Evolutionary conservation across 805 yeast species (phyloP), one percentile per base, ranked within the genome.

Genomic region (Candida ortonii): DNA sequence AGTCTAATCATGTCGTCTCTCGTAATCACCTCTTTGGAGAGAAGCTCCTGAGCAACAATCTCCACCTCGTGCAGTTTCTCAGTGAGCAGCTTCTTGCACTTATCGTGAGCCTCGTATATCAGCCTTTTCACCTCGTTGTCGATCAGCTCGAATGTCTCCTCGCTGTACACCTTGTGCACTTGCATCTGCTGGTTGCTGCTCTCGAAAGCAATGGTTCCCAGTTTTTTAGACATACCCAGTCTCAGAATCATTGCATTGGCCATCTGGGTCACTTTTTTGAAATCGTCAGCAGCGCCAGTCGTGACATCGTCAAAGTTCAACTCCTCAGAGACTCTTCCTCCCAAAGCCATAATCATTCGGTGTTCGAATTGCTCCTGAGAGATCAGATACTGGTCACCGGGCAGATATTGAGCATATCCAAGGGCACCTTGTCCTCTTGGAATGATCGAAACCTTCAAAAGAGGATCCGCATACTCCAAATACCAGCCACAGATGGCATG

Each of bases 401-500:
- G 98, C 45, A 94, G 71, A 56, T 90, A 94, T 59, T 93, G 96
- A 2, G 98, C 98, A 59, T 94, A 93, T 15, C 99, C 99, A 34
- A 93, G 70, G 3, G 97, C 96, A 45, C 95, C 96, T 62, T 84
- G 93, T 11, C 97, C 97, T 52, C 97, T 76, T 25, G 99, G 98
- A 42, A 93, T 86, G 51, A 94, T 93, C 11, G 97, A 86, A 13
- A 93, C 98, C 67, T 93, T 93, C 41, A 93, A 70, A 38, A 94
- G 67, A 6, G 98, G 98, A 57, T 90, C 96, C 2, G 97, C 96
- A 60, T 74, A 73, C 59, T 84, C 76, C 53, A 93, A 71, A 55
- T 69, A 88, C 99, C 98, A 93, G 9, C 98, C 98, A 61, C 97
- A 89, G 41, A 93, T 77, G 8, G 99, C 98, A 63, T 94, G 98